Conservation (phyloP, 345 rosid species). For the Camelina laxa region DNA sequence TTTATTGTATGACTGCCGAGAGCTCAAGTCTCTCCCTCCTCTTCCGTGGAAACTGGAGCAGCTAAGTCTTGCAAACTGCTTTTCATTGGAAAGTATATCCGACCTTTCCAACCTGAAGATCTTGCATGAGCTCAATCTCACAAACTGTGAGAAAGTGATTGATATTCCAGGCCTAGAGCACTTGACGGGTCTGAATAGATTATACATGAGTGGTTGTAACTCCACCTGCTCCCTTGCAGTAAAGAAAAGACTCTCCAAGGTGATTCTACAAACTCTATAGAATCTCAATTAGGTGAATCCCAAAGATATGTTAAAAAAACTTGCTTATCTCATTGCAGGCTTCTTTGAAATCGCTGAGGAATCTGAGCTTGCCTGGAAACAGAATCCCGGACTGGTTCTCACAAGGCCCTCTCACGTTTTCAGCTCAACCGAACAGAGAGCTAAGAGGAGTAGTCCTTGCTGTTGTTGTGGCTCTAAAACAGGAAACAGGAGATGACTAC, state of each 20-base stretch:
- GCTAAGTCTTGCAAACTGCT: slow-evolving; percentile 40
- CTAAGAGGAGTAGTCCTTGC: slow-evolving; percentile 55
- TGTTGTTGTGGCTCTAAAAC: slow-evolving; percentile 55
- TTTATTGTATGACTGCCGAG: slow-evolving; percentile 41
- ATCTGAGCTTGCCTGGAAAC: slow-evolving; percentile 66
- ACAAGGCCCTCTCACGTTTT: slow-evolving; percentile 40
- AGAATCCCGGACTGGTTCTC: slow-evolving; percentile 62
- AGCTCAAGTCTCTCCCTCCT: slow-evolving; percentile 39
- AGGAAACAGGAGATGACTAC: slow-evolving; percentile 38
- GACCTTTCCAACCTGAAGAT: slow-evolving; percentile 17
- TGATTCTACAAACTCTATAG: not conserved
- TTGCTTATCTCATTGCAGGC: slow-evolving; percentile 47
- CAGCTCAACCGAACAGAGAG: slow-evolving; percentile 48
- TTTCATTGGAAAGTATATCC: slow-evolving; percentile 32
- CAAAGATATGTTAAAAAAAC: not conserved
- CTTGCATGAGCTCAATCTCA: slow-evolving; percentile 28
- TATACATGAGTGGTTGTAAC: slow-evolving; percentile 38
- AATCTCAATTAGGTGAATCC: not conserved
- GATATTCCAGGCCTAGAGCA: slow-evolving; percentile 38
- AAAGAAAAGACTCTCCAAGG: slow-evolving; percentile 40
- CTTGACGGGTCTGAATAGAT: slow-evolving; percentile 8
- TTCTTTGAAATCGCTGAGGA: slow-evolving; percentile 47
- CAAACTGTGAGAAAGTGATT: slow-evolving; percentile 31
- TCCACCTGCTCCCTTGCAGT: not conserved
- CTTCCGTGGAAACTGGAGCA: slow-evolving; percentile 32